Evolutionary conservation across 192 early-diverging fungal species (phyloP), one percentile per base, ranked within the genome.

Genomic region (Neocallimastix lanati): DNA sequence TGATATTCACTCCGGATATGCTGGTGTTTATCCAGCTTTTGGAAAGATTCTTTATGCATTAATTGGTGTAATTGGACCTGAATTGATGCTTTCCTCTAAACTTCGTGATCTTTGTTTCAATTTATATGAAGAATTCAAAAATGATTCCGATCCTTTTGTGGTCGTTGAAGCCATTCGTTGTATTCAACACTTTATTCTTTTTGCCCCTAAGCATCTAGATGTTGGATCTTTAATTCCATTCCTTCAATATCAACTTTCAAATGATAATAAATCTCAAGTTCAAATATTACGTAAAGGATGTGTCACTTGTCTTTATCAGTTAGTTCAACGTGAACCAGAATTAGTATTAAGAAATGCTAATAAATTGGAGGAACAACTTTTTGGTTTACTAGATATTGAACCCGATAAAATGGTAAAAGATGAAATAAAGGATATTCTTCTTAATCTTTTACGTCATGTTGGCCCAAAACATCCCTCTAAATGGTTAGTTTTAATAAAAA

Each of bases 11-110:
- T 91, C 82, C 15, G 88, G 85, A 29, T 80, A 84, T 9, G 77
- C 76, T 4, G 86, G 89, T 78, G 88, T 91, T 1, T 88, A 87
- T 27, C 89, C 91, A 4, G 82, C 85, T 27, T 82, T 99, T 76
- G 98, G 95, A 1, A 90, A 89, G 30, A 92, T 98, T 28, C 88
- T 98, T 77, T 91, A 95, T 80, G 94, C 94, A 9, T 82, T 98
- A 38, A 86, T 98, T 78, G 93, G 94, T 25, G 95, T 94, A 0
- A 82, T 97, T 33, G 98, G 98, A 0, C 98, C 98, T 0, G 96
- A 98, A 82, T 84, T 99, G 38, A 91, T 93, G 77, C 84, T 86
- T 6, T 93, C 92, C 28, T 82, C 86, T 0, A 90, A 88, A 76
- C 85, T 94, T 2, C 88, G 95, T n/a, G 92, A 94, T 33, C 84